Base-by-base conservation (phyloP, 2,329 filamentous ascomycete species). In the Sclerotinia minor region DNA sequence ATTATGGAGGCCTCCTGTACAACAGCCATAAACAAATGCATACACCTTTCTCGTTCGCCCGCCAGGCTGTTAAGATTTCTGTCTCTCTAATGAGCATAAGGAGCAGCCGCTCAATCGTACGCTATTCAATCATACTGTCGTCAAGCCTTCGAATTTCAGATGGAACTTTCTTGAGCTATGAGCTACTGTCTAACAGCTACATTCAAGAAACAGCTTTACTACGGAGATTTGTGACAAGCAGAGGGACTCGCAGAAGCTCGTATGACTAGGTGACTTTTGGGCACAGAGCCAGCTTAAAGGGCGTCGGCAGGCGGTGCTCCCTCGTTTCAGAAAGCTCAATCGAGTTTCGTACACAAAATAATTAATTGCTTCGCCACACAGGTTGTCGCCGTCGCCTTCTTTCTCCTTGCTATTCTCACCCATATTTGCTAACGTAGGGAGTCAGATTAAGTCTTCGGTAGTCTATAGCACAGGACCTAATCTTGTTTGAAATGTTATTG, bases 1-100 rank as follows among this genome's bases (percentile, higher is more conserved):
- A 26, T 64, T 52, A 54, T 75, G 72, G 73, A 72, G 49, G 66
- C 73, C 72, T 53, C 70, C 70, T 32, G 66, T 54, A 57, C 68
- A 49, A 57, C 41, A 67, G 17, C 58, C 65, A 13, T 57, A 45
- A 68, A 49, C 21, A 57, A 44, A 21, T 32, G 13, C 45, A 47
- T 50, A 61, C 35, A 24, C 29, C 13, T 9, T 61, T 49, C 9
- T 49, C 26, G 13, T 44, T 61, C 15, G 58, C 59, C 29, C 45
- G 49, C 29, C 8, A 38, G 15, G 38, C 21, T 24, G 5, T 38
- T 50, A 21, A n/a, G 32, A 17, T 38, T 38, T 61, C 59, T 50
- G 19, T 29, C 32, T 61, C 49, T 35, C 44, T 38, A 49, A 38
- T 38, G n/a, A 61, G 19, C 29, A 8, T 49, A 50, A 50, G 59